These are phyloP conservation scores for Naganishia albida DNA, from an alignment of 1,284 basidiomycete species.

Conservation along the genomic window DNA sequence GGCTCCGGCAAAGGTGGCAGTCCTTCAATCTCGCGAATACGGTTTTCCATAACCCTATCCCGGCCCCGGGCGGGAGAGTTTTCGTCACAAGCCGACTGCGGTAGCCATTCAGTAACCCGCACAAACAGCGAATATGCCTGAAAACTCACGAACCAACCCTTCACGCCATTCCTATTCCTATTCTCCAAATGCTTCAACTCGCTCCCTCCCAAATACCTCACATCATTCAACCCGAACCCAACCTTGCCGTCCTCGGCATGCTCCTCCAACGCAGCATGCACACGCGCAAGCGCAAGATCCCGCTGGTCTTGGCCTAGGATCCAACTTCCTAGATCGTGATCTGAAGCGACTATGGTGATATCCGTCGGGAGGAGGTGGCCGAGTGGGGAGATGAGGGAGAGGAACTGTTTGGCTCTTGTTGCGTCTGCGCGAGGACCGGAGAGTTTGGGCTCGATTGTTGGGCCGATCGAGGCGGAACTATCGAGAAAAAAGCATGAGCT, in stretches of 20 bases:
- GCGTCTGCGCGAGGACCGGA: constrained; percentile 40
- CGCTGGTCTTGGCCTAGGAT: constrained; percentile 45
- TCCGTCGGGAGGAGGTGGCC: constrained; percentile 42
- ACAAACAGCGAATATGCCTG: background rate
- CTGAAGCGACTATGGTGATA: constrained; percentile 45
- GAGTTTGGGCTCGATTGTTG: constrained; percentile 37
- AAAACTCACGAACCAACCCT: constrained; percentile 37
- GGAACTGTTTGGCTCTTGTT: constrained; percentile 39
- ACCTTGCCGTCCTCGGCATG: constrained; percentile 17
- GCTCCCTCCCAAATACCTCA: constrained; percentile 39
- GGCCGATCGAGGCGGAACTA: constrained; percentile 44
- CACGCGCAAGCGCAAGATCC: constrained; percentile 36
- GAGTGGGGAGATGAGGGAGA: constrained; percentile 44
- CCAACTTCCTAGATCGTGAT: constrained; percentile 51
- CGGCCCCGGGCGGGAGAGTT: constrained; percentile 32
- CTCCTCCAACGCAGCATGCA: constrained; percentile 34
- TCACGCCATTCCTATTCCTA: constrained; percentile 37
- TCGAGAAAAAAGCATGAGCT: background rate
- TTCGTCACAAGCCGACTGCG: constrained; percentile 34
- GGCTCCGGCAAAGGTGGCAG: constrained; percentile 31
- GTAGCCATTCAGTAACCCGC: background rate
- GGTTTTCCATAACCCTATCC: constrained; percentile 30
- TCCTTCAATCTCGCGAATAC: constrained; percentile 32
- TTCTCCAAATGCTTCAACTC: constrained; percentile 44
- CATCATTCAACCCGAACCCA: constrained; percentile 34